These are phyloP conservation scores for Pestalotiopsis sp. DNA, from an alignment of 2,329 filamentous ascomycete species.

Conservation along the genomic window DNA sequence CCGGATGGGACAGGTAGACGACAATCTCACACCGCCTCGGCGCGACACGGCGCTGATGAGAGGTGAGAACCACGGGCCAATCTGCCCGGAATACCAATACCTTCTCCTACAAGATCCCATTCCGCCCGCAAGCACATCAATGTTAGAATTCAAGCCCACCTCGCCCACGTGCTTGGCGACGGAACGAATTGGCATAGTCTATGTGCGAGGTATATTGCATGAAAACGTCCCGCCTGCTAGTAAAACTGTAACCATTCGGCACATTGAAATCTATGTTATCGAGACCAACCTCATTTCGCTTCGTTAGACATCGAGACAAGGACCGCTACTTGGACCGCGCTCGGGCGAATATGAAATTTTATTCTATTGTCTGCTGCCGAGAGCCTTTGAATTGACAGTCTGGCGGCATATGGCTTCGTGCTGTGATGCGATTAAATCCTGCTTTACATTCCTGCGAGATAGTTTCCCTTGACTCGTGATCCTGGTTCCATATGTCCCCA, in stretches of 20 bases:
- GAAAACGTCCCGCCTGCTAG: background rate
- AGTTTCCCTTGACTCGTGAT: too few species aligned
- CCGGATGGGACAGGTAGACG: background rate
- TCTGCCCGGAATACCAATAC: background rate
- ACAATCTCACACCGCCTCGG: background rate
- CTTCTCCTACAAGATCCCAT: background rate
- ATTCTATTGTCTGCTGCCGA: too few species aligned
- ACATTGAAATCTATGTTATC: background rate
- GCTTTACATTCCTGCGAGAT: too few species aligned
- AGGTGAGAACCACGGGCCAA: background rate
- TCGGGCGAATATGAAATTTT: too few species aligned
- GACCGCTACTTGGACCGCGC: too few species aligned
- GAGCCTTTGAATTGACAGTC: too few species aligned
- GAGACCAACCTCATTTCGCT: too few species aligned
- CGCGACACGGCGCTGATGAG: background rate
- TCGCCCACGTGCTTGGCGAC: background rate
- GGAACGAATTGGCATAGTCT: background rate
- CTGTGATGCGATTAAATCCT: too few species aligned
- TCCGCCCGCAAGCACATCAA: too few species aligned
- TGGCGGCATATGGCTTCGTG: too few species aligned
- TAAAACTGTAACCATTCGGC: background rate
- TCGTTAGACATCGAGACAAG: too few species aligned
- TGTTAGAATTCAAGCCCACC: background rate
- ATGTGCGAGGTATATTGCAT: background rate
- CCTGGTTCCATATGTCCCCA: too few species aligned